Conservation (phyloP, 108 stramenopile species). For the Schizochytrium sp. region DNA sequence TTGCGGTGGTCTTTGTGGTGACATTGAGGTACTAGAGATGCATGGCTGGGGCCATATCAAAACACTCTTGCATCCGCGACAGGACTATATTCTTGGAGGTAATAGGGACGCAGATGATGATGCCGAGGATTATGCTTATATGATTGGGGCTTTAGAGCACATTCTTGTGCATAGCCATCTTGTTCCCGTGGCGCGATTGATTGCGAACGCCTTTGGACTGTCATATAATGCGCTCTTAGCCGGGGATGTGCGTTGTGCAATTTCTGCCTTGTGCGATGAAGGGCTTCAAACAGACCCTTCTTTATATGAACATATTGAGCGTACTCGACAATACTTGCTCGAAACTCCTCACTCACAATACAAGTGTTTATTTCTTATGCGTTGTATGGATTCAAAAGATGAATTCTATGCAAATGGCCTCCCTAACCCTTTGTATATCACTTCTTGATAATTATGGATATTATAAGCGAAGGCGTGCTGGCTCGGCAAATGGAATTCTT, state of each 20-base stretch:
- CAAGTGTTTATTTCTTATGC: constrained; percentile 30
- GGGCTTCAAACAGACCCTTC: neutral
- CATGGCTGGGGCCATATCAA: constrained; percentile 33
- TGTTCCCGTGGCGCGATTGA: neutral
- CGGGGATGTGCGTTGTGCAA: neutral
- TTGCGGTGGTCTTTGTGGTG: neutral
- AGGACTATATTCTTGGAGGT: constrained; percentile 19
- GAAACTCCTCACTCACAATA: neutral
- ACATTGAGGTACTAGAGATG: neutral
- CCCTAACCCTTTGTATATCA: neutral
- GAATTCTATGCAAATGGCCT: constrained; percentile 4
- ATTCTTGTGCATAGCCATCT: constrained; percentile 26
- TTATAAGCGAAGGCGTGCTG: no score
- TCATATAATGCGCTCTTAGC: neutral
- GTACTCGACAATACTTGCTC: neutral
- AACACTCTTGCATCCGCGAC: neutral
- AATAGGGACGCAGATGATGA: neutral
- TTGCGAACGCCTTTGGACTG: neutral
- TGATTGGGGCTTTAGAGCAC: constrained; percentile 12
- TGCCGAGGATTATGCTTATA: neutral
- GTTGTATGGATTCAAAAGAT: neutral
- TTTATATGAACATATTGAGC: neutral
- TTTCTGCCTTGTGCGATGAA: neutral
- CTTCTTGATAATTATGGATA: neutral
- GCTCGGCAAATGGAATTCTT: no score